These are phyloP conservation scores for Astragalus glycyphyllos DNA, from an alignment of 306 rosid species.

Conservation along the genomic window DNA sequence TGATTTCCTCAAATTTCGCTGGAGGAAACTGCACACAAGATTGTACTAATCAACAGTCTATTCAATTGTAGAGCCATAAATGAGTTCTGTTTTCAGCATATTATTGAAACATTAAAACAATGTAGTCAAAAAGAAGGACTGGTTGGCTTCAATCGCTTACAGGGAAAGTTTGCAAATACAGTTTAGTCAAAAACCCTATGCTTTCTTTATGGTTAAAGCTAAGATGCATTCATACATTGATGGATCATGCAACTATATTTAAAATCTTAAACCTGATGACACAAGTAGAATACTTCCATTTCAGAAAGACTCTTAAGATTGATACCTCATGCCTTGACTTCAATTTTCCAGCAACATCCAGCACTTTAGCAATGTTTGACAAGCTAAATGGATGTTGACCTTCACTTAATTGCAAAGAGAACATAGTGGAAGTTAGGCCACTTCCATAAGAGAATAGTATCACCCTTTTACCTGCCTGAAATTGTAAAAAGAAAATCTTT, in stretches of 20 bases:
- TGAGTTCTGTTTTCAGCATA: conserved; percentile 16
- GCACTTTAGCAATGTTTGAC: conserved; percentile 68
- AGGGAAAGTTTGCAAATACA: not conserved
- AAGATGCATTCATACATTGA: conserved; percentile 7
- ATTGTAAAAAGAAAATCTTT: conserved; percentile 34
- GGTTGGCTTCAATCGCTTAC: not conserved
- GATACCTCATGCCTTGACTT: conserved; percentile 83
- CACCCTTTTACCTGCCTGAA: conserved; percentile 73
- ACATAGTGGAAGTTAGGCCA: conserved; percentile 82
- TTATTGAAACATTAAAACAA: not conserved
- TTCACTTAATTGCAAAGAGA: conserved; percentile 66
- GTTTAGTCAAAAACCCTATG: not conserved
- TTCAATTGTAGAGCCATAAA: conserved; percentile 29
- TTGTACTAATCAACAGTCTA: conserved; percentile 27
- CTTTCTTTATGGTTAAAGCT: not conserved
- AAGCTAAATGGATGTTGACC: conserved; percentile 78
- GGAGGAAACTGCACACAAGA: conserved; percentile 69
- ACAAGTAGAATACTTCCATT: not conserved
- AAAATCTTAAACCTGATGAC: not conserved
- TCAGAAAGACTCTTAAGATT: not conserved
- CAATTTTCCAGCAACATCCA: conserved; percentile 74
- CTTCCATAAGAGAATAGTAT: conserved; percentile 87
- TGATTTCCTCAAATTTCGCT: conserved; percentile 66
- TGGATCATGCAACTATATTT: conserved; percentile 1
- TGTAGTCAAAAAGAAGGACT: not conserved